phyloP scores from a whole-genome alignment of 73 alveolate species.

The Breviolum minutum region DNA sequence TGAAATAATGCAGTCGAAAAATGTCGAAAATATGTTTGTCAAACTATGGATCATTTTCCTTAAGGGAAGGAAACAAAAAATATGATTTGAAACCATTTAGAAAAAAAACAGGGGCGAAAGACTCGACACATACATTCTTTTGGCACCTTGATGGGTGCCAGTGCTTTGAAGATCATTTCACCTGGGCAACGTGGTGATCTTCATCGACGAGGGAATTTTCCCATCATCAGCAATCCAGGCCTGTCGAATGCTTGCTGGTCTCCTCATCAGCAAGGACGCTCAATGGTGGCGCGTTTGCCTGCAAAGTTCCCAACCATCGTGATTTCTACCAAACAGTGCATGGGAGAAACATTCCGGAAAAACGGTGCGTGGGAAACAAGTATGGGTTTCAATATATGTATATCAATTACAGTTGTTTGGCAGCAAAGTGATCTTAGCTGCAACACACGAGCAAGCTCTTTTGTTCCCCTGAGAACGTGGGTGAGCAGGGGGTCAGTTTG shows the following conservation, averaged over 20 bases:
- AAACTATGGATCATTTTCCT: too few relatives aligned
- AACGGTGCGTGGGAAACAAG: too few relatives aligned
- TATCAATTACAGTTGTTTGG: too few relatives aligned
- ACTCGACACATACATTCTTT: neutral
- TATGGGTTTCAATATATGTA: too few relatives aligned
- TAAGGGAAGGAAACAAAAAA: neutral
- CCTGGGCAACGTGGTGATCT: neutral
- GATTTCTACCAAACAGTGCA: too few relatives aligned
- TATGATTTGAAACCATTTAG: neutral
- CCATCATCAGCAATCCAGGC: neutral
- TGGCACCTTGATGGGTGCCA: slow-evolving; percentile 90
- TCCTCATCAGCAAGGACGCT: slow-evolving; percentile 92
- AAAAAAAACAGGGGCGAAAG: neutral
- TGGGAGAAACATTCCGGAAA: too few relatives aligned
- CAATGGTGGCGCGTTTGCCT: slow-evolving; percentile 80
- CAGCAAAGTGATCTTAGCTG: too few relatives aligned
- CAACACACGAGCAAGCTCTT: too few relatives aligned
- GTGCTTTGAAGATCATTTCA: slow-evolving; percentile 63
- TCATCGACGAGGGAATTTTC: neutral
- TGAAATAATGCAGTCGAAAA: neutral
- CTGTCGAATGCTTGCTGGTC: slow-evolving; percentile 91
- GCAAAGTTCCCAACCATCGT: too few relatives aligned
- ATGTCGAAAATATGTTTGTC: too few relatives aligned
- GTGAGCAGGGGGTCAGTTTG: too few relatives aligned
- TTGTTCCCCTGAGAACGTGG: too few relatives aligned